Evolutionary conservation across 148 eudicot genomes (phyloP), one percentile per base, ranked within the genome.

Genomic region (Rhododendron mucronatum): DNA sequence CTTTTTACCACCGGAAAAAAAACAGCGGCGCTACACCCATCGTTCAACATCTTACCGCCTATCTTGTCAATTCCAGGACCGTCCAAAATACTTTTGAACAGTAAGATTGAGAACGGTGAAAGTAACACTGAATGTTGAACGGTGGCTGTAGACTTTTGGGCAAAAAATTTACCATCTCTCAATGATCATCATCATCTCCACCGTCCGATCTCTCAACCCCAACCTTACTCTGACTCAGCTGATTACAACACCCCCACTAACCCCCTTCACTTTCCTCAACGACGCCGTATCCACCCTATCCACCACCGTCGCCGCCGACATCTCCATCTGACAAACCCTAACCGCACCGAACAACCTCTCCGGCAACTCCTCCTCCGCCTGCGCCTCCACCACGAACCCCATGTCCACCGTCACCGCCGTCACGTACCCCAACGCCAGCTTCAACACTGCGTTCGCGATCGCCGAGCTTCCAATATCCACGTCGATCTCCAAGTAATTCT

Each of bases 351-450:
- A 88, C 78, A 97, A 78, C 86, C 81, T 88, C 89, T 97, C 99
- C 16, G 98, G 99, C 61, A 97, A 65, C 90, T 97, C 99, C 47
- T 92, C 97, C 89, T 94, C 96, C 35, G 86, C 47, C 85, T 97
- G 99, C 12, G 89, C 94, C 90, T 95, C 98, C 86, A 95, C 94
- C 85, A 93, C 37, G 80, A 97, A 97, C 44, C 97, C 99, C 99
- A 97, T 94, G 82, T 97, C 99, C 21, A 97, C 89, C 9, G 95
- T 94, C 82, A 97, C 95, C 35, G 96, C 87, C 14, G 96, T 93
- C 57, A 95, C 95, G 59, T 86, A 93, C 57, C 99, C 98, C n/a
- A 97, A 85, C 2, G 99, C 98, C 83, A 97, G 83, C 76, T 92
- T 94, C 61, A 97, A 78, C 87, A 97, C 86, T 3, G 98, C 99